A percentile compares a stretch with the other conserved stretches of the same genome.
Evolutionary conservation across 805 yeast species (phyloP).

Genomic region (Lachancea nothofagi): DNA sequence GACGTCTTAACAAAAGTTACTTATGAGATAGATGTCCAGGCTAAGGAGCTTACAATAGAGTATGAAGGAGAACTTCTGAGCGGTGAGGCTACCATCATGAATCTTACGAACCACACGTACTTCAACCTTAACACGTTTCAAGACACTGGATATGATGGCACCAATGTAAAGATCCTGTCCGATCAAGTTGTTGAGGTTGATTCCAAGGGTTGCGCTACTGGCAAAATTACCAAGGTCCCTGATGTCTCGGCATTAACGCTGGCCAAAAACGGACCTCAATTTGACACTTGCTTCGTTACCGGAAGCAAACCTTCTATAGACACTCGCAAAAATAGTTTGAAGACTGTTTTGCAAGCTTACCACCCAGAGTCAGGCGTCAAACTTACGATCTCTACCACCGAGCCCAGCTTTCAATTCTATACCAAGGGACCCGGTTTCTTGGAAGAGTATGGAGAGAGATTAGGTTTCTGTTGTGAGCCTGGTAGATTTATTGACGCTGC

Average conservation of each 20-base stretch:
- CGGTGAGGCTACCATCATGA: constrained; percentile 44
- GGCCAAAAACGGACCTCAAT: constrained; percentile 20
- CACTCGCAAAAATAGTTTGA: constrained; percentile 39
- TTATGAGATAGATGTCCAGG: constrained; percentile 38
- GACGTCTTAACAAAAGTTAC: constrained; percentile 42
- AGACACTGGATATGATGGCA: constrained; percentile 33
- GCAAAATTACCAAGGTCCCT: constrained; percentile 21
- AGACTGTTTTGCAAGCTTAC: constrained; percentile 38
- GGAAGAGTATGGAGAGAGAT: constrained; percentile 30
- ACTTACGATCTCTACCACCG: constrained; percentile 48
- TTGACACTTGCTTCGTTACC: constrained; percentile 47
- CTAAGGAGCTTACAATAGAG: constrained; percentile 41
- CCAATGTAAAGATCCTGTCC: constrained; percentile 37
- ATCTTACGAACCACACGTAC: constrained; percentile 59
- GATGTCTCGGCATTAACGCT: constrained; percentile 12
- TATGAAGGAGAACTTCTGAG: constrained; percentile 33
- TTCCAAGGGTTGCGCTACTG: constrained; percentile 41
- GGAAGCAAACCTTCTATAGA: constrained; percentile 36
- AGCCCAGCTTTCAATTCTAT: constrained; percentile 61
- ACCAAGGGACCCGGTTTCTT: constrained; percentile 49
- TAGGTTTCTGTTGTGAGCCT: constrained; percentile 62
- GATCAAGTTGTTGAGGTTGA: constrained; percentile 41
- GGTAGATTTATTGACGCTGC: constrained; percentile 53
- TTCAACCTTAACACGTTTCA: constrained; percentile 43
- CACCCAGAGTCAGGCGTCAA: constrained; percentile 41